phyloP scores from a whole-genome alignment of 139 green algal genomes.

The Chlamydomonas incerta region DNA sequence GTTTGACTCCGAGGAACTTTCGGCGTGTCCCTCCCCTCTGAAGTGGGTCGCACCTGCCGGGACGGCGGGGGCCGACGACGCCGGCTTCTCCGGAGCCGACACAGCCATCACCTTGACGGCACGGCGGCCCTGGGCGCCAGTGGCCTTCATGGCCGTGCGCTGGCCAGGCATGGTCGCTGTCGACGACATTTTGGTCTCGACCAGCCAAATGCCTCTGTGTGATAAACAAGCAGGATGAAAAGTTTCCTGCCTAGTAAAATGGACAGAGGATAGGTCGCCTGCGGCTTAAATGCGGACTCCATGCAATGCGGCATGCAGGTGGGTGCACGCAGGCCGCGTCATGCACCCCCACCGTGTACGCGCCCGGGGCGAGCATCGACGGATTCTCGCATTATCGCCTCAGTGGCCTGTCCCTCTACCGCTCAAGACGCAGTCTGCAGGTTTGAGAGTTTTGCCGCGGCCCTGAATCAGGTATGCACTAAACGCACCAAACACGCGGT shows the following conservation, averaged over 20 bases:
- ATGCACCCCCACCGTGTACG: too few relatives aligned
- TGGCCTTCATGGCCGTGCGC: conserved; percentile 3
- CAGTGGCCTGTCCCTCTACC: too few relatives aligned
- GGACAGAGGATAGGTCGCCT: neutral
- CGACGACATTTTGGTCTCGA: neutral
- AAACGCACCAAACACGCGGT: too few relatives aligned
- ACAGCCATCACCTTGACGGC: conserved; percentile 6
- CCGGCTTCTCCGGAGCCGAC: conserved; percentile 18
- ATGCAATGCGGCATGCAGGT: neutral
- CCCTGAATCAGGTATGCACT: too few relatives aligned
- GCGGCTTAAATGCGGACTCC: neutral
- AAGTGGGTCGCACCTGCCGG: conserved; percentile 17
- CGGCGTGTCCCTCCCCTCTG: neutral
- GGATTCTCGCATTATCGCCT: too few relatives aligned
- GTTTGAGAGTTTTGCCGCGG: too few relatives aligned
- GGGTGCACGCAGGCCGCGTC: neutral
- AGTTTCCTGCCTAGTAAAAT: neutral
- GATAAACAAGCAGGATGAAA: neutral
- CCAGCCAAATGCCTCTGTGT: neutral
- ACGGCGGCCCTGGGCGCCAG: neutral
- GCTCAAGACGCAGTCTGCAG: too few relatives aligned
- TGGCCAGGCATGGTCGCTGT: neutral
- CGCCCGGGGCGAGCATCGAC: too few relatives aligned
- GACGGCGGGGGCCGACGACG: neutral
- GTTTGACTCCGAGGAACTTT: neutral